Percentiles rank a stretch among this genome's conserved stretches.
Evolutionary conservation across 352 stramenopile species (phyloP).

Genomic region (Phytophthora hybrid): DNA sequence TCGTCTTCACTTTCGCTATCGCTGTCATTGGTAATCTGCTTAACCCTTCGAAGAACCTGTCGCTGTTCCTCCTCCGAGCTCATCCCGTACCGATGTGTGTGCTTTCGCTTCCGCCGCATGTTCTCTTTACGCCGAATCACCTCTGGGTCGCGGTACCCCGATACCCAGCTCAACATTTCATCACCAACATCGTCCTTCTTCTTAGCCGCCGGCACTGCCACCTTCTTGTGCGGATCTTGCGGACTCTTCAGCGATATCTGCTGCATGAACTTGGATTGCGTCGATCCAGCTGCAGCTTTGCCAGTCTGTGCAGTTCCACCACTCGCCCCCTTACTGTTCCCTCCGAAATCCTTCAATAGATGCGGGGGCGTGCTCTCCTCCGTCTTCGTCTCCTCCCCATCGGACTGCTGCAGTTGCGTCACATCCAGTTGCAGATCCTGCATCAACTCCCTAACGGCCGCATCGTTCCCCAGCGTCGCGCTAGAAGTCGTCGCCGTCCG

Average conservation of each 20-base stretch:
- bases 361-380: conserved; percentile 61
- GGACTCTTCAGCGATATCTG: conserved; percentile 39
- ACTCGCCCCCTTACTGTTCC: background rate
- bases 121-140: conserved; percentile 68
- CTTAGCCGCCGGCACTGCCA: background rate
- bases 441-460: conserved; percentile 57
- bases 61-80: conserved; percentile 54
- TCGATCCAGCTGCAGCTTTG: background rate
- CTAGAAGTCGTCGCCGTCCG: conserved; percentile 9
- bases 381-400: conserved; percentile 57
- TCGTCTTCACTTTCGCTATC: conserved; percentile 48
- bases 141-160: conserved; percentile 57
- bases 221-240: conserved; percentile 26
- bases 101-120: conserved; percentile 53
- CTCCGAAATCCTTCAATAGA: conserved; percentile 28
- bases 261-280: conserved; percentile 31
- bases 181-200: conserved; percentile 36
- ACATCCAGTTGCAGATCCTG: conserved; percentile 58
- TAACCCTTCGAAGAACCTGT: conserved; percentile 40
- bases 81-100: conserved; percentile 47
- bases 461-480: conserved; percentile 48
- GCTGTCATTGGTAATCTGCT: conserved; percentile 50
- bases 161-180: conserved; percentile 73
- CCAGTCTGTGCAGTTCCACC: background rate
- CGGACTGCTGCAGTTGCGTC: conserved; percentile 27